Percentiles rank a stretch among this genome's conserved stretches.
These are phyloP conservation scores for Polytrichum commune DNA, from an alignment of 225 moss, liverwort and hornwort genomes.

Conservation along the genomic window DNA sequence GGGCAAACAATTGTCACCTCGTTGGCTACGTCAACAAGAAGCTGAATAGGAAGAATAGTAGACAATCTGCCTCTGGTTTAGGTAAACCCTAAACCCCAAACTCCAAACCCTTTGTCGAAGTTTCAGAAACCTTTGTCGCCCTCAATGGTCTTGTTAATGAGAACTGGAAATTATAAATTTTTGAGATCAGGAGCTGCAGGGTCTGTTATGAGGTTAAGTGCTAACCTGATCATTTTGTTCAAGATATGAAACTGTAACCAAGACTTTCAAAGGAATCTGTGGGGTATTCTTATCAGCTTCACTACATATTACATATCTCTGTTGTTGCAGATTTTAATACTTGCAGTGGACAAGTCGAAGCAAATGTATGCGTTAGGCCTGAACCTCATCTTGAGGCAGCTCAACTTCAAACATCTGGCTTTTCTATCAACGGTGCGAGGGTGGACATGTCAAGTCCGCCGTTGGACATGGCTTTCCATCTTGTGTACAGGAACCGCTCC, in stretches of 20 bases:
- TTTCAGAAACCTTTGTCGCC: no score
- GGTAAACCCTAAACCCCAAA: constrained; percentile 4
- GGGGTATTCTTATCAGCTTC: background rate
- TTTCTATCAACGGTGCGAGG: constrained; percentile 8
- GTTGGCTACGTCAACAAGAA: constrained; percentile 41
- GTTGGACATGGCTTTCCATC: constrained; percentile 20
- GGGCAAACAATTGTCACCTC: constrained; percentile 30
- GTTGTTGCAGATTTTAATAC: constrained; percentile 13
- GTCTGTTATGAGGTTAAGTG: no score
- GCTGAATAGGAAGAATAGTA: constrained; percentile 15
- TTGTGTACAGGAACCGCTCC: constrained; percentile 27
- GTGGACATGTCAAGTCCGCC: constrained; percentile 21
- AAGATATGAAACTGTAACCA: no score
- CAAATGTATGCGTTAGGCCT: constrained; percentile 1
- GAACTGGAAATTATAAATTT: no score
- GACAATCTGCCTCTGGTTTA: constrained; percentile 11
- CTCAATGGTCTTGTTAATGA: no score
- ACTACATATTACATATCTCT: background rate
- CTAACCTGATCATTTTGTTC: no score
- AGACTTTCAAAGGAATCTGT: no score
- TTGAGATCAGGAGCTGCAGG: no score
- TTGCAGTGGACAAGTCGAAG: constrained; percentile 3
- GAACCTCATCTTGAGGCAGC: constrained; percentile 11
- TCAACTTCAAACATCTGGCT: constrained; percentile 19
- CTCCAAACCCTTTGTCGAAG: no score